Evolutionary conservation across 1,139 yeast genomes (phyloP).

Genomic region (Pichia sp.): DNA sequence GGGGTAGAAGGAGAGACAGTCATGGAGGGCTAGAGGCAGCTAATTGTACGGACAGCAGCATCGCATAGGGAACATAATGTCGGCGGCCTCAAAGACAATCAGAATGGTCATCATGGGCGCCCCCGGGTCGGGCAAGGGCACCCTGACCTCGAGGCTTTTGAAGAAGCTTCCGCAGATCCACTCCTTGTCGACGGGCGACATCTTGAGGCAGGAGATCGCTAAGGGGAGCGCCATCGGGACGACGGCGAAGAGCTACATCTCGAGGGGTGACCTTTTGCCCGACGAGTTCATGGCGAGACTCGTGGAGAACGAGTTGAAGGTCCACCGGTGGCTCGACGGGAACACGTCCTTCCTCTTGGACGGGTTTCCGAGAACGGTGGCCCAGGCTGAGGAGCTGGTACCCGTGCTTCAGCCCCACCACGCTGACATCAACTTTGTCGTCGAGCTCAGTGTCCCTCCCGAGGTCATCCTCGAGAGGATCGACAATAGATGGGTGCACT

Average conservation of each 20-base stretch:
- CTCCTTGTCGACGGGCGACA: conserved; percentile 79
- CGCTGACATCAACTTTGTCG: conserved; percentile 62
- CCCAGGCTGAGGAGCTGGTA: conserved; percentile 64
- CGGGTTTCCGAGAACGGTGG: conserved; percentile 82
- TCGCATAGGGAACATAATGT: too few relatives aligned
- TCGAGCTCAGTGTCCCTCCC: conserved; percentile 80
- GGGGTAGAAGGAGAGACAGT: too few relatives aligned
- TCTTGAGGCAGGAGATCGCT: conserved; percentile 64
- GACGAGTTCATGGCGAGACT: conserved; percentile 62
- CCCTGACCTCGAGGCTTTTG: conserved; percentile 66
- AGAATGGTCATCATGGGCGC: conserved; percentile 79
- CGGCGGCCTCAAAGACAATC: conserved; percentile 27
- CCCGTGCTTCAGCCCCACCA: conserved; percentile 37
- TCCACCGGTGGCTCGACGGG: conserved; percentile 43
- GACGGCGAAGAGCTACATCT: conserved; percentile 53
- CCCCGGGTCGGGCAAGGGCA: conserved; percentile 94
- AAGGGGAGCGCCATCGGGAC: conserved; percentile 52
- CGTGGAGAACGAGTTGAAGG: conserved; percentile 46
- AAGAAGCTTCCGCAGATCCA: conserved; percentile 45
- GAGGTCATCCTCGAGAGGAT: conserved; percentile 73
- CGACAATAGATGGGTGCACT: conserved; percentile 82
- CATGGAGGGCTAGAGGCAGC: too few relatives aligned
- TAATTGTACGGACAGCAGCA: too few relatives aligned
- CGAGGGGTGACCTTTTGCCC: conserved; percentile 66
- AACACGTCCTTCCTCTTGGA: conserved; percentile 69